phyloP scores from a whole-genome alignment of 1,284 basidiomycete genomes.

The Megacollybia platyphylla region DNA sequence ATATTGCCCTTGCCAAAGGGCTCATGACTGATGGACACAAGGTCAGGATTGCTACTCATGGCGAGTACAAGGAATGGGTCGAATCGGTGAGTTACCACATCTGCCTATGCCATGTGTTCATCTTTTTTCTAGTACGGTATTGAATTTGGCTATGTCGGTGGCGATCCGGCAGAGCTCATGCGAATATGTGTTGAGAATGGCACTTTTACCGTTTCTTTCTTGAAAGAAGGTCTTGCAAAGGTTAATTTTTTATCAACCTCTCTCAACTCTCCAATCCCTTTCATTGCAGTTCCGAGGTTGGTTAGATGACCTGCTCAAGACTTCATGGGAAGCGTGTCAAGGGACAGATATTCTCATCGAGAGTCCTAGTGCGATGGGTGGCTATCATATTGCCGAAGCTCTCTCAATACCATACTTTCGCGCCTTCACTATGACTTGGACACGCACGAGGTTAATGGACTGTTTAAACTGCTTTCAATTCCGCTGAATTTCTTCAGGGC shows the following conservation, averaged over 20 bases:
- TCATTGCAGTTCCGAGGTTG: constrained; percentile 78
- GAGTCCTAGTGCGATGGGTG: constrained; percentile 95
- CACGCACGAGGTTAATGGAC: constrained; percentile 47
- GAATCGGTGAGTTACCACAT: constrained; percentile 56
- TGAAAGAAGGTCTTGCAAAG: constrained; percentile 84
- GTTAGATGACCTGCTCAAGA: constrained; percentile 90
- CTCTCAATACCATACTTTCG: constrained; percentile 88
- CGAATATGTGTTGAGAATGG: constrained; percentile 93
- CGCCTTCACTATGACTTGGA: constrained; percentile 84
- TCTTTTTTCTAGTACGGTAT: constrained; percentile 64
- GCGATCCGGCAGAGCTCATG: constrained; percentile 95
- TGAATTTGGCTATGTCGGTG: constrained; percentile 87
- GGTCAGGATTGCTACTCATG: constrained; percentile 83
- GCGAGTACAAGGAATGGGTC: constrained; percentile 92
- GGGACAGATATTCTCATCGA: constrained; percentile 89
- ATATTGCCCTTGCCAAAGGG: constrained; percentile 90
- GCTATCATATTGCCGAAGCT: constrained; percentile 95
- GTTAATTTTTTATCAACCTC: constrained; percentile 21
- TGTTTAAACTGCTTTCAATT: background rate
- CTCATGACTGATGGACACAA: constrained; percentile 83
- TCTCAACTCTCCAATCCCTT: background rate
- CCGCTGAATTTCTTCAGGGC: constrained; percentile 36
- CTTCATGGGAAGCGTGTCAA: constrained; percentile 93
- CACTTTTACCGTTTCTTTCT: constrained; percentile 89
- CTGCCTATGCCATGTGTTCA: constrained; percentile 6